Evolutionary conservation across 2,329 filamentous ascomycete genomes (phyloP), one percentile per base, ranked within the genome.

Genomic region (Talaromyces sp.): DNA sequence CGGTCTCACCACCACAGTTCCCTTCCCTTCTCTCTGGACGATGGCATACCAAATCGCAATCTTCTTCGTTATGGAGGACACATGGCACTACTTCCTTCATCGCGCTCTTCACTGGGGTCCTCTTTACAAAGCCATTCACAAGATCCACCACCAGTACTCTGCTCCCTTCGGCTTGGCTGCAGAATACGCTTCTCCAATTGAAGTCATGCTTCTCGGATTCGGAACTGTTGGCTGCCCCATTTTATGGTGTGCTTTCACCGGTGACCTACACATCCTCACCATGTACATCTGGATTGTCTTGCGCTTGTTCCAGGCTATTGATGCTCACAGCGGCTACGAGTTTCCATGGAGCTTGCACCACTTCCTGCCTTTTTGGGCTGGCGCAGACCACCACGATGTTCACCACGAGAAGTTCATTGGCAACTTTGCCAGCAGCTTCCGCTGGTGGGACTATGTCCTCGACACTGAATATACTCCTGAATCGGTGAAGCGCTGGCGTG

Each of bases 371-470:
- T 93, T 99, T 87, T 99, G 95, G 95, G 94, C 94, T 63, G 95
- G 95, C 68, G 95, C 95, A 63, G 89, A 96, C 73, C 94, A 98
- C 82, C 95, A 99, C 82, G 95, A 99, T 75, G 84, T 93, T 52
- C 95, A 99, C 82, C 95, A 99, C 82, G 95, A 99, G 84, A 92
- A 93, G 77, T 99, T 99, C 82, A 93, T 99, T 69, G 95, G 95
- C 73, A 99, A 99, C 84, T 99, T 98, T 78, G 85, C 94, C 61
- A 97, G 93, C 76, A 96, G 92, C 84, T 99, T 99, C 88, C 87
- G 94, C 79, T 99, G 95, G 95, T 99, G 95, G 95, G 95, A 99
- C 82, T 96, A 90, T 78, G 78, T 89, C 72, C 85, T 98, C 70
- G 93, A 97, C 80, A 99, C 95, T 68, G 94, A 99, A 85, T 92